Evolutionary conservation across 805 yeast species (phyloP).

Genomic region (Candida ortonii): DNA sequence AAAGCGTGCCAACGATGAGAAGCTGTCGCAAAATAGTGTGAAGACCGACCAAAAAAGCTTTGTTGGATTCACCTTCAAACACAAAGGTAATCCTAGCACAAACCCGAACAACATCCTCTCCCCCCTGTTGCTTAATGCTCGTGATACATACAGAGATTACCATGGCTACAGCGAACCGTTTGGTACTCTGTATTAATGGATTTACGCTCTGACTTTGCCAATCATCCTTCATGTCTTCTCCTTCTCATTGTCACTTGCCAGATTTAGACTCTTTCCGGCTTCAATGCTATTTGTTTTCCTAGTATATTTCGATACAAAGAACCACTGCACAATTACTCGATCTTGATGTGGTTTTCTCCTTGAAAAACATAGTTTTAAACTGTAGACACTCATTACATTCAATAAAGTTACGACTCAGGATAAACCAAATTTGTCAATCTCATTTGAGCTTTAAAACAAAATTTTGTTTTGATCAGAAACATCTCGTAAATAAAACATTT

Average conservation of each 20-base stretch:
- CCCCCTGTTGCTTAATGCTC: conserved; percentile 30
- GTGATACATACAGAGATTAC: conserved; percentile 20
- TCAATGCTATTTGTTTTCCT: too few relatives aligned
- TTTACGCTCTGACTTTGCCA: background rate
- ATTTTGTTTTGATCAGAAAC: background rate
- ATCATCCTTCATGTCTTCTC: background rate
- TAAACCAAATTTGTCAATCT: too few relatives aligned
- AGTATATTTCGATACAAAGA: too few relatives aligned
- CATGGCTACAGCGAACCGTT: conserved; percentile 33
- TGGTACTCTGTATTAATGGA: conserved; percentile 35
- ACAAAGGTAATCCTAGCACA: conserved; percentile 59
- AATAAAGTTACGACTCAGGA: too few relatives aligned
- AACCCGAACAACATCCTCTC: conserved; percentile 36
- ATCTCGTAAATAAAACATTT: conserved; percentile 1
- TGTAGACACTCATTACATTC: too few relatives aligned
- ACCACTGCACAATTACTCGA: too few relatives aligned
- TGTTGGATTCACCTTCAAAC: conserved; percentile 95
- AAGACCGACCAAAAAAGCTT: conserved; percentile 66
- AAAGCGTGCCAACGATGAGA: conserved; percentile 82
- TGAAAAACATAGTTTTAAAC: too few relatives aligned
- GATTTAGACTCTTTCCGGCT: too few relatives aligned
- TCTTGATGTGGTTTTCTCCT: too few relatives aligned
- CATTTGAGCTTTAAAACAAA: too few relatives aligned
- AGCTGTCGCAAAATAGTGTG: conserved; percentile 63
- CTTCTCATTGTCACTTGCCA: too few relatives aligned